A percentile compares a stretch with the other conserved stretches of the same genome.
Evolutionary conservation across 2,329 filamentous ascomycete species (phyloP).

Genomic region (Neospermospora avenae): DNA sequence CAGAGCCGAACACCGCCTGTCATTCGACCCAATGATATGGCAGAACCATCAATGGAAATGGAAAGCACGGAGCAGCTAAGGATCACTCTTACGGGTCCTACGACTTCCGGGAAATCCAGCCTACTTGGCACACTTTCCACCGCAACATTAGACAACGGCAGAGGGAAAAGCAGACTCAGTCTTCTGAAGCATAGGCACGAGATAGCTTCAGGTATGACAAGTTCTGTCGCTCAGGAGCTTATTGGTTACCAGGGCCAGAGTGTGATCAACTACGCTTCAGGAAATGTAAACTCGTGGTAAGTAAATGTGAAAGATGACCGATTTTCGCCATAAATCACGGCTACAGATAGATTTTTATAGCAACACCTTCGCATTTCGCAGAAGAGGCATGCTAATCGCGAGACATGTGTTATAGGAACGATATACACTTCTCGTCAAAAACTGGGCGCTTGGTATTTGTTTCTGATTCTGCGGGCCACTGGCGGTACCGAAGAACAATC

Average conservation of each 20-base stretch:
- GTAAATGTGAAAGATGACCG: not conserved
- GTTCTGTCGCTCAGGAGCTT: constrained; percentile 90
- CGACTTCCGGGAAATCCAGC: constrained; percentile 89
- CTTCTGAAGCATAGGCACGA: constrained; percentile 92
- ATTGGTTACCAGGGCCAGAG: constrained; percentile 69
- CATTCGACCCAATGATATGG: not conserved
- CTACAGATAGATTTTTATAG: not conserved
- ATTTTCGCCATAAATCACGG: not conserved
- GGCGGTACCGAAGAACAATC: constrained; percentile 84
- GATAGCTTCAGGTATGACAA: constrained; percentile 86
- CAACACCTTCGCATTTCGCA: not conserved
- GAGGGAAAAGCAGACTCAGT: constrained; percentile 84
- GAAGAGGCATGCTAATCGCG: not conserved
- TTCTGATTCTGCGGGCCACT: constrained; percentile 88
- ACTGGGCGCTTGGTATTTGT: constrained; percentile 78
- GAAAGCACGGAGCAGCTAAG: constrained; percentile 64
- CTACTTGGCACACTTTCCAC: constrained; percentile 85
- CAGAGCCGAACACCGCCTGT: constrained; percentile 7
- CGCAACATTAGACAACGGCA: constrained; percentile 83
- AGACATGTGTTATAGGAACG: constrained; percentile 53
- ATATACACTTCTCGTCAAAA: constrained; percentile 79
- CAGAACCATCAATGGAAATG: not conserved
- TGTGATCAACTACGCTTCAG: constrained; percentile 80
- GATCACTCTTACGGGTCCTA: constrained; percentile 83
- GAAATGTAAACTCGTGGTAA: constrained; percentile 77